Conservation (phyloP, 352 stramenopile species). For the Phytophthora macrochlamydospora region DNA sequence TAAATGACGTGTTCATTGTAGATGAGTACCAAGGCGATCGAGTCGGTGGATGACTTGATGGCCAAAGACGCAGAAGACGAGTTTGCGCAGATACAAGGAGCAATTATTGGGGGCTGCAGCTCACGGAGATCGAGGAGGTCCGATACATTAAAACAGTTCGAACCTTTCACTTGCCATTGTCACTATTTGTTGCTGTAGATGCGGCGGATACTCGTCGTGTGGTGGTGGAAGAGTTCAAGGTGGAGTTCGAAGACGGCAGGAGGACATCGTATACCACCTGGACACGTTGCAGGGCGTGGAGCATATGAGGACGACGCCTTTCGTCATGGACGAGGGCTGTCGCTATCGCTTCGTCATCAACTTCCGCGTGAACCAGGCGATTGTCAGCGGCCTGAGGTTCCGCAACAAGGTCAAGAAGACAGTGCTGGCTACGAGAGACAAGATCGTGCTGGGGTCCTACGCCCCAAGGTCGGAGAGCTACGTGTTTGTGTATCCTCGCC, state of each 20-base stretch:
- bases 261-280: constrained; percentile 75
- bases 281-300: constrained; percentile 71
- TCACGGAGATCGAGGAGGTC: constrained; percentile 81
- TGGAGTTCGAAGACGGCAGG: constrained; percentile 80
- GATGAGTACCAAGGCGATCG: constrained; percentile 68
- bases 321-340: constrained; percentile 73
- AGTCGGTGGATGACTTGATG: constrained; percentile 76
- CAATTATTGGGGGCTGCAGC: constrained; percentile 77
- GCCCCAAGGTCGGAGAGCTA: constrained; percentile 73
- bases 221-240: constrained; percentile 87
- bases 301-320: constrained; percentile 75
- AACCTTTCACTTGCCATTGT: background rate
- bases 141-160: background rate
- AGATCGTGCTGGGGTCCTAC: constrained; percentile 88
- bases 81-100: constrained; percentile 86
- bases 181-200: background rate
- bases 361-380: constrained; percentile 87
- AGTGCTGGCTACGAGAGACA: constrained; percentile 70
- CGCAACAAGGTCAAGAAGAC: constrained; percentile 89
- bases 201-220: constrained; percentile 64
- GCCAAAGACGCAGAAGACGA: constrained; percentile 83
- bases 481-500: constrained; percentile 82
- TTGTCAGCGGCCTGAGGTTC: constrained; percentile 87
- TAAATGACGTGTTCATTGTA: constrained; percentile 12
- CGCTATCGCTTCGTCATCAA: constrained; percentile 86